Evolutionary conservation across 495 filamentous ascomycete genomes (phyloP).

Genomic region (Trichoderma asperelloides): DNA sequence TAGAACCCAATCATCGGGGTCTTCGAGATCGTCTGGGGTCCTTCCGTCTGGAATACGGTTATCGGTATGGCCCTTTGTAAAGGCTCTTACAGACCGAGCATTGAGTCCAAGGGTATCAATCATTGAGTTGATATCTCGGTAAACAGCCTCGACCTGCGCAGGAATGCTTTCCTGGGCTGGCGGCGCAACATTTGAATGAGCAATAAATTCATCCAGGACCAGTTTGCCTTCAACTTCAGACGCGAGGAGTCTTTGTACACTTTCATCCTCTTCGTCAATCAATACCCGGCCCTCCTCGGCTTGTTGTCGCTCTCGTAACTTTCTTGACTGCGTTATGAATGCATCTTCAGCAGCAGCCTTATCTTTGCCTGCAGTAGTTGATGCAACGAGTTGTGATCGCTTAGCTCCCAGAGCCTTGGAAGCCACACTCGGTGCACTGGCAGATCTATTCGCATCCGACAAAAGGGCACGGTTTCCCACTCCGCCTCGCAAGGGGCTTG

Average conservation of each 20-base stretch:
- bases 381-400: slow-evolving; percentile 19
- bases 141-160: slow-evolving; percentile 75
- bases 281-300: slow-evolving; percentile 39
- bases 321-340: slow-evolving; percentile 31
- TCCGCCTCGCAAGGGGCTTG: slow-evolving; percentile 60
- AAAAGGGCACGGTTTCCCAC: slow-evolving; percentile 37
- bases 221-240: slow-evolving; percentile 39
- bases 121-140: slow-evolving; percentile 94
- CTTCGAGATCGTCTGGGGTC: slow-evolving; percentile 49
- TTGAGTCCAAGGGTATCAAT: slow-evolving; percentile 87
- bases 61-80: slow-evolving; percentile 53
- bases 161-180: slow-evolving; percentile 54
- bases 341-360: slow-evolving; percentile 23
- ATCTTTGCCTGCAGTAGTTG: slow-evolving; percentile 13
- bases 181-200: slow-evolving; percentile 58
- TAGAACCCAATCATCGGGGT: slow-evolving; percentile 57
- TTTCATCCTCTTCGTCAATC: slow-evolving; percentile 49
- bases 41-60: slow-evolving; percentile 41
- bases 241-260: slow-evolving; percentile 38
- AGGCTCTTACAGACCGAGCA: slow-evolving; percentile 63
- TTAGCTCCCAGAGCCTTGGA: slow-evolving; percentile 34
- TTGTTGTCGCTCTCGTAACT: slow-evolving; percentile 36
- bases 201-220: slow-evolving; percentile 49
- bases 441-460: slow-evolving; percentile 44
- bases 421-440: slow-evolving; percentile 48